phyloP scores from a whole-genome alignment of 345 rosid species.

The Dipteronia dyeriana region DNA sequence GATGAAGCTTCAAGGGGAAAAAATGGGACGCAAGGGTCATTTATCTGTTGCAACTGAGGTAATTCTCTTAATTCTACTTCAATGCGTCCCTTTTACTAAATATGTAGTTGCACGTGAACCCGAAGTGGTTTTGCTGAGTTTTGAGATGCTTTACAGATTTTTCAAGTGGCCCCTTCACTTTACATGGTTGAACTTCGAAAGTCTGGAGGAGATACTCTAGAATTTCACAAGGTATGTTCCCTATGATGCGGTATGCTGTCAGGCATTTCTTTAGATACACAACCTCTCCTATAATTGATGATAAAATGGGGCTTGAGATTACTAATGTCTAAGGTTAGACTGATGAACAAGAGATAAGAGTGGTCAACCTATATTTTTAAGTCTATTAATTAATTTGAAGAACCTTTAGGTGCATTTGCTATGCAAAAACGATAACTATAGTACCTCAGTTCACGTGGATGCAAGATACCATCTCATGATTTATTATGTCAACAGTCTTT shows the following conservation, averaged over 20 bases:
- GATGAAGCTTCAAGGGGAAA: slow-evolving; percentile 93
- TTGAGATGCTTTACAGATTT: slow-evolving; percentile 46
- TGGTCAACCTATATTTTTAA: not conserved
- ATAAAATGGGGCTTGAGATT: not conserved
- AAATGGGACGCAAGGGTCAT: slow-evolving; percentile 99
- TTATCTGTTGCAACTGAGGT: slow-evolving; percentile 94
- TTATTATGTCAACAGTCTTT: not conserved
- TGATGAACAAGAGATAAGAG: not conserved
- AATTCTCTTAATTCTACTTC: slow-evolving; percentile 9
- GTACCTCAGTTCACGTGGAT: not conserved
- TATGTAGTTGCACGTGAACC: not conserved
- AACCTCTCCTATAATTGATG: not conserved
- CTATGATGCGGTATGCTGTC: not conserved
- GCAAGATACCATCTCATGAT: not conserved
- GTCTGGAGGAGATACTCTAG: slow-evolving; percentile 95
- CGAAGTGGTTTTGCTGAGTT: not conserved
- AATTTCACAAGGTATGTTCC: slow-evolving; percentile 81
- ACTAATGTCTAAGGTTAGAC: not conserved
- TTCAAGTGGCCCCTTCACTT: slow-evolving; percentile 97
- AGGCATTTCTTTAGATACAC: not conserved
- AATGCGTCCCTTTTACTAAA: not conserved
- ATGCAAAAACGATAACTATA: not conserved
- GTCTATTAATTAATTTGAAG: not conserved
- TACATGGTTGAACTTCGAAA: slow-evolving; percentile 94
- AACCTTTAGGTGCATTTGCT: not conserved